phyloP scores from a whole-genome alignment of 2,329 filamentous ascomycete genomes.

The Claviceps sp. region DNA sequence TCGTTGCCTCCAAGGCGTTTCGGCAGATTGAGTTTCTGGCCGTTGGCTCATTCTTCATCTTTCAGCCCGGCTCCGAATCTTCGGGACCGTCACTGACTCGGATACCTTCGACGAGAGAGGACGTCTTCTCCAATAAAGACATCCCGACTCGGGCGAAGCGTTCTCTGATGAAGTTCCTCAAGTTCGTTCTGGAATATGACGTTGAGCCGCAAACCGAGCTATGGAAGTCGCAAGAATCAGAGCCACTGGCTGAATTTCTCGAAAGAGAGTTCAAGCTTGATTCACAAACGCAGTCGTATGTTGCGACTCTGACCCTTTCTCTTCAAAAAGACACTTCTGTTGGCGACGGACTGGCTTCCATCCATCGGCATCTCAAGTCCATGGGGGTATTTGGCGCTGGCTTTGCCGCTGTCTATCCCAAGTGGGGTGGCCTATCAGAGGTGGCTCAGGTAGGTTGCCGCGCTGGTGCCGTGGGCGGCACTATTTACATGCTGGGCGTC shows the following conservation, averaged over 20 bases:
- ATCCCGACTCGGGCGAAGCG: slow-evolving; percentile 75
- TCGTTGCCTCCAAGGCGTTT: slow-evolving; percentile 83
- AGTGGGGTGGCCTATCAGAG: slow-evolving; percentile 85
- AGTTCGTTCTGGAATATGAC: slow-evolving; percentile 66
- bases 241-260: slow-evolving; percentile 46
- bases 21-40: slow-evolving; percentile 86
- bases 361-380: slow-evolving; percentile 70
- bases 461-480: slow-evolving; percentile 80
- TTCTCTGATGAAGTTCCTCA: slow-evolving; percentile 82
- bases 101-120: slow-evolving; percentile 81
- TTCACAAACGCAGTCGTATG: slow-evolving; percentile 46
- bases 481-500: slow-evolving; percentile 73
- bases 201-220: slow-evolving; percentile 36
- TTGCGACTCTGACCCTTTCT: slow-evolving; percentile 59
- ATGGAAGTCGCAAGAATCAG: slow-evolving; percentile 45
- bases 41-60: slow-evolving; percentile 85
- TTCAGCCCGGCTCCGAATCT: slow-evolving; percentile 26
- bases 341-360: slow-evolving; percentile 52
- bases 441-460: slow-evolving; percentile 85
- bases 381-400: slow-evolving; percentile 80
- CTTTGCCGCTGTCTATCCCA: slow-evolving; percentile 79
- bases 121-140: slow-evolving; percentile 67
- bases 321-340: slow-evolving; percentile 50
- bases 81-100: slow-evolving; percentile 38
- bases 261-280: slow-evolving; percentile 53